Base-by-base conservation (phyloP, 2,329 filamentous ascomycete species). In the Aspergillus sp. region DNA sequence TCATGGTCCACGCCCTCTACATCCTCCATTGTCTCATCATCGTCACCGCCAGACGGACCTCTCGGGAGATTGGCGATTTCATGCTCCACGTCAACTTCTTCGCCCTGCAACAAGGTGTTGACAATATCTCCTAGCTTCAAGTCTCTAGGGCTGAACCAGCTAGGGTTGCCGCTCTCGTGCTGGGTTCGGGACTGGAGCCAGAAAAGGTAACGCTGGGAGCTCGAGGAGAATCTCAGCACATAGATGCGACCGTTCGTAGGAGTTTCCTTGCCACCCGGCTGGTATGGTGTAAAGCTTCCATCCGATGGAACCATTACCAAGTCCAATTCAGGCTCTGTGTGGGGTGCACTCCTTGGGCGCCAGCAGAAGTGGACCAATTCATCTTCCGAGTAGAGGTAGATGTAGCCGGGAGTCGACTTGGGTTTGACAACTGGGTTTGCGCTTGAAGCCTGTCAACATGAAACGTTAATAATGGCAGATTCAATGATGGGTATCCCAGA, bases 311-410 rank as follows among this genome's bases (percentile, higher is more conserved):
- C 84, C 88, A 96, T 96, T 58, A 96, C 82, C 32, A 98, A 79
- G 64, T 98, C 90, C 50, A 95, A 72, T 48, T 93, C 86, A 45
- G 90, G 85, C 46, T 86, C 72, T 50, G 86, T 80, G 53, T 88
- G 70, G 19, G 83, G 74, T 46, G 81, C 79, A 54, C 76, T 78
- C 54, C 93, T 85, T 59, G 88, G 83, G 53, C 90, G 86, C 94
- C 94, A 98, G 79, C 90, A 96, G 73, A 98, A 95, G 73, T 96
- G 90, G 48, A 95, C 78, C 48, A 98, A 80, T 41, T 96, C 91
- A 83, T 96, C 91, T 76, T 95, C 90, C 40, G 79, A 79, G 70
- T 93, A 95, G 43, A 97, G 83, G 67, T 94, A 97, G 63, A 97
- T 81, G 69, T 94, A 96, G 56, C 91, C 91, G 5, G 82, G 83